Percentiles rank a stretch among this genome's conserved stretches.
Evolutionary conservation across 208 protist species (phyloP).

Genomic region (Vickermania spadyakhi): DNA sequence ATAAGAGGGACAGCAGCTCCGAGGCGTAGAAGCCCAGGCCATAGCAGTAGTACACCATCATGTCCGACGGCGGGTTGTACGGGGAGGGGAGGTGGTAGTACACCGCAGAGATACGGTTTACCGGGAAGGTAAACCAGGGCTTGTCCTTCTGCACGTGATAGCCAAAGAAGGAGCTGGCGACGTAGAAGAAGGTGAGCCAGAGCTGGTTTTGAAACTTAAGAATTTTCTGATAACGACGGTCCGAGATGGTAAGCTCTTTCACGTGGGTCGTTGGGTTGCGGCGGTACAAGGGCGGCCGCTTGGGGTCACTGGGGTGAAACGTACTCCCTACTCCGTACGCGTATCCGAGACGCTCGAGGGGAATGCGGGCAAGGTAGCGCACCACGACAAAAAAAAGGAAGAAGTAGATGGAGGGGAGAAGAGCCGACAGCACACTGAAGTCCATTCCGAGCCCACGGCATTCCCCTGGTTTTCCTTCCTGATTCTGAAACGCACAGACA

Average conservation of each 20-base stretch:
- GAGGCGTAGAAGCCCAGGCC: constrained; percentile 59
- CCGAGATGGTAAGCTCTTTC: constrained; percentile 12
- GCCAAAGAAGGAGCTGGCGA: constrained; percentile 36
- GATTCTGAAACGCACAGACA: background rate
- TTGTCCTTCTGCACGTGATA: constrained; percentile 36
- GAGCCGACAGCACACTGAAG: constrained; percentile 10
- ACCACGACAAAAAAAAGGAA: constrained; percentile 33
- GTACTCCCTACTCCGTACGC: constrained; percentile 47
- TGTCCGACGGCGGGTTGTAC: constrained; percentile 22
- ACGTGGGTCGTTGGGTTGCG: background rate
- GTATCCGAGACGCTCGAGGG: constrained; percentile 37
- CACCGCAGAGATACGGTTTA: constrained; percentile 19
- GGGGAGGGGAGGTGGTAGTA: constrained; percentile 41
- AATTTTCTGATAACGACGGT: constrained; percentile 20
- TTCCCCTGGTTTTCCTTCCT: constrained; percentile 5
- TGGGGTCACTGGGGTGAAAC: constrained; percentile 13
- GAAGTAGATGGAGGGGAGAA: constrained; percentile 30
- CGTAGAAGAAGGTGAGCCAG: constrained; percentile 61
- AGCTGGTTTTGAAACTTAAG: constrained; percentile 68
- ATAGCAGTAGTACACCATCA: constrained; percentile 61
- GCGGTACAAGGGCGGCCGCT: constrained; percentile 15
- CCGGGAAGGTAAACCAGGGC: constrained; percentile 48
- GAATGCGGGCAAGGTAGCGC: constrained; percentile 29
- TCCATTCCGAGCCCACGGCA: constrained; percentile 37
- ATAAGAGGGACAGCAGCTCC: constrained; percentile 40